A percentile compares a stretch with the other conserved stretches of the same genome.
Conservation (phyloP, 306 rosid species). For the Astragalus membranaceus region DNA sequence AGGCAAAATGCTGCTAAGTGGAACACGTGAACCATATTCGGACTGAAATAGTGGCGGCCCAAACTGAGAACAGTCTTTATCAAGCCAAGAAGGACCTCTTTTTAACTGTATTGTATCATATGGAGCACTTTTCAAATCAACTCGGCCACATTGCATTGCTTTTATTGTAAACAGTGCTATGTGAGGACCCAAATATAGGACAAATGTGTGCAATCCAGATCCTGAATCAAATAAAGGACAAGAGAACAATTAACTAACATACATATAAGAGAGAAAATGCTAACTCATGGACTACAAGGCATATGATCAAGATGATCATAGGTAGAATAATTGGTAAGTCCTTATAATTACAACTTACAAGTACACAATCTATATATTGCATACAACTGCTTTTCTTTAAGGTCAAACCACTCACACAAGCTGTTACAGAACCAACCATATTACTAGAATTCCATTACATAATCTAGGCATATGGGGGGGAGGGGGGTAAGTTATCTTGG, state of each 20-base stretch:
- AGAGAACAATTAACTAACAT: constrained; percentile 8
- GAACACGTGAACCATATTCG: constrained; percentile 64
- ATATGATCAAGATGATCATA: neutral
- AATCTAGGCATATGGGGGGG: neutral
- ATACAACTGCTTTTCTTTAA: constrained; percentile 1
- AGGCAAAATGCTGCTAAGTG: constrained; percentile 83
- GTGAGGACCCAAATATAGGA: constrained; percentile 96
- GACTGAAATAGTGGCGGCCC: constrained; percentile 73
- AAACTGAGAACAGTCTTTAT: constrained; percentile 77
- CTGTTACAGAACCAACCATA: neutral
- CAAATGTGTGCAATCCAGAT: constrained; percentile 99
- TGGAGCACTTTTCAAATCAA: constrained; percentile 90
- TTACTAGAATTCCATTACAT: neutral
- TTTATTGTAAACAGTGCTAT: constrained; percentile 86
- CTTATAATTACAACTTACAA: neutral
- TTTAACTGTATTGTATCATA: constrained; percentile 90
- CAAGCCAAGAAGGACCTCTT: constrained; percentile 92
- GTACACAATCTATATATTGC: neutral
- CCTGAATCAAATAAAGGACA: constrained; percentile 50
- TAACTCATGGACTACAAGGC: neutral
- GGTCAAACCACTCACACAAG: constrained; percentile 11
- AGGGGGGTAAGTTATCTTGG: neutral
- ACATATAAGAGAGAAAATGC: neutral
- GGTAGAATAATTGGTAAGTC: neutral
- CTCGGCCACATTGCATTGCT: constrained; percentile 94